phyloP scores from a whole-genome alignment of 163 green algal genomes.

The Scenedesmus sp. region DNA sequence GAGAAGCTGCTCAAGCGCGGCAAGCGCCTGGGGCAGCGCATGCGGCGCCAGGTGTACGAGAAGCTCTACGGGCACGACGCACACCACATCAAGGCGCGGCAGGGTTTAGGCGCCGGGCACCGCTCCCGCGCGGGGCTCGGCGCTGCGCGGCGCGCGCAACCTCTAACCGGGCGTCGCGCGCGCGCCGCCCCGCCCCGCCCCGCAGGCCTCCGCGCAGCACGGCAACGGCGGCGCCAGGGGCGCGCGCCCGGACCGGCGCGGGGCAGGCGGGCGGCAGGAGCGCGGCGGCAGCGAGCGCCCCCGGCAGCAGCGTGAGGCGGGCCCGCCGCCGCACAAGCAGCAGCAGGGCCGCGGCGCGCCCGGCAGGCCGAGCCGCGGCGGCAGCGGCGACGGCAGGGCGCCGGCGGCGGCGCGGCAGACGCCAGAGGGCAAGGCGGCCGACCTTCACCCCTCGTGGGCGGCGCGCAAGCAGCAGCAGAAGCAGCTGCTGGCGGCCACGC shows the following conservation, averaged over 20 bases:
- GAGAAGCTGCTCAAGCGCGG: slow-evolving; percentile 49
- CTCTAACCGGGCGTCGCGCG: too few relatives aligned
- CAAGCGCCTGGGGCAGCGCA: slow-evolving; percentile 65
- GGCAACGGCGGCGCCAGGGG: neutral
- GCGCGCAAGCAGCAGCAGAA: slow-evolving; percentile 54
- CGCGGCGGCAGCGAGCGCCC: neutral
- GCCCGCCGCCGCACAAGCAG: too few relatives aligned
- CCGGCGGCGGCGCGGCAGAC: neutral
- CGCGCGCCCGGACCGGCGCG: neutral
- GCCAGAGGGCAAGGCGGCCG: slow-evolving; percentile 7
- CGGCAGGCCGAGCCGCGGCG: neutral
- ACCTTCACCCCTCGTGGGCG: slow-evolving; percentile 69
- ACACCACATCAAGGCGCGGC: slow-evolving; percentile 49
- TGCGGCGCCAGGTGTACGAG: slow-evolving; percentile 57
- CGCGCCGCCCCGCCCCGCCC: too few relatives aligned
- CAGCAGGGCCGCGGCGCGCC: neutral
- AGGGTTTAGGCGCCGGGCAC: too few relatives aligned
- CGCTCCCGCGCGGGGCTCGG: too few relatives aligned
- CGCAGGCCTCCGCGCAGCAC: too few relatives aligned
- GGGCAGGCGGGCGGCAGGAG: neutral
- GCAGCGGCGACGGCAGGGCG: neutral
- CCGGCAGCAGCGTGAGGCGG: slow-evolving; percentile 30
- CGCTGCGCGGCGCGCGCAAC: too few relatives aligned
- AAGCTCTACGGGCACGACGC: slow-evolving; percentile 54
- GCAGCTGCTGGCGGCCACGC: slow-evolving; percentile 1